phyloP scores from a whole-genome alignment of 805 yeast species.

The Tetrapisispora phaffii region DNA sequence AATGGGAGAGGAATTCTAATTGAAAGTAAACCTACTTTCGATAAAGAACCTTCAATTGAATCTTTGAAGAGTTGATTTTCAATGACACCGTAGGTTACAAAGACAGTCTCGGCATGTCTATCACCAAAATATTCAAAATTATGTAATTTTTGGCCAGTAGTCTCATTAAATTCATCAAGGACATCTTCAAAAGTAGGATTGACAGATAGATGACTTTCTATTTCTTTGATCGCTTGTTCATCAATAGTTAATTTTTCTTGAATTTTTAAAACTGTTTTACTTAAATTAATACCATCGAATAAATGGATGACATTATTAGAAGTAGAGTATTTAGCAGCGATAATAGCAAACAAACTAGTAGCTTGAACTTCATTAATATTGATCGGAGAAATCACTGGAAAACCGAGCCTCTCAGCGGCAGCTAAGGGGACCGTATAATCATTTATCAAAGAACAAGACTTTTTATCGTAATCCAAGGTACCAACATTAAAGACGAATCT shows the following conservation, averaged over 20 bases:
- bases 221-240: slow-evolving; percentile 7
- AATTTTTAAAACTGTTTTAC: slow-evolving; percentile 16
- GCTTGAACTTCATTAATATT: slow-evolving; percentile 55
- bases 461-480: slow-evolving; percentile 60
- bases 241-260: slow-evolving; percentile 7
- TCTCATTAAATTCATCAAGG: slow-evolving; percentile 21
- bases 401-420: slow-evolving; percentile 52
- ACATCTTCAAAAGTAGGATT: slow-evolving; percentile 19
- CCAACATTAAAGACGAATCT: slow-evolving; percentile 68
- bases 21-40: slow-evolving; percentile 54
- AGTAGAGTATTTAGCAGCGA: slow-evolving; percentile 39
- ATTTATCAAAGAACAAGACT: slow-evolving; percentile 42
- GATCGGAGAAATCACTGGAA: slow-evolving; percentile 63
- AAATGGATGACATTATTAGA: slow-evolving; percentile 48
- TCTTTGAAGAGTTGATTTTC: slow-evolving; percentile 48
- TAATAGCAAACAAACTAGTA: slow-evolving; percentile 53
- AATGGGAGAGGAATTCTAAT: slow-evolving; percentile 78
- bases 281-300: slow-evolving; percentile 63
- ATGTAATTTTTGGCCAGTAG: slow-evolving; percentile 17
- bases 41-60: slow-evolving; percentile 30
- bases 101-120: slow-evolving; percentile 53
- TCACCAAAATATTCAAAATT: slow-evolving; percentile 50
- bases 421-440: slow-evolving; percentile 55
- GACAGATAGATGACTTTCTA: slow-evolving; percentile 7
- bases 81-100: slow-evolving; percentile 69